Base-by-base conservation (phyloP, 2,329 filamentous ascomycete species). In the Aspergillus neoniger region DNA sequence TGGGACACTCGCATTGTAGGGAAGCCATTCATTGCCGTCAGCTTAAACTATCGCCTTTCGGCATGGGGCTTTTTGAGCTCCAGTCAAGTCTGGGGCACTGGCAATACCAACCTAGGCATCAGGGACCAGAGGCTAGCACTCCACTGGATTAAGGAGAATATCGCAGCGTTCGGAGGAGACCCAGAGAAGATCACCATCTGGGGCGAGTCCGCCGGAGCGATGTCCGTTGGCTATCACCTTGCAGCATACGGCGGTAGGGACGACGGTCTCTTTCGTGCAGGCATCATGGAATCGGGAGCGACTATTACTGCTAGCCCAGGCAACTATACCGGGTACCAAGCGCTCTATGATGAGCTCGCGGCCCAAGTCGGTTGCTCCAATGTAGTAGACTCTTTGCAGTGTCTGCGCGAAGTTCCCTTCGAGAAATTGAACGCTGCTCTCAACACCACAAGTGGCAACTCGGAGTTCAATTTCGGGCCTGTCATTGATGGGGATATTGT, bases 281-380 rank as follows among this genome's bases (percentile, higher is more conserved):
- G 77, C 2, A 84, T 87, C 30, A 73, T 79, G 43, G 73, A 86
- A 17, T 81, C 80, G 0, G 80, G 82, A 10, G 82, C 85, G 25
- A 81, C 83, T 7, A 80, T 86, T 10, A n/a, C 60, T 4, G 55
- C 67, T 78, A 83, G 51, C 69, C 78, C 48, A 55, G 67, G 69
- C 17, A 79, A 80, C 48, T 72, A 73, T 12, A 74, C 75, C 3
- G 72, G 69, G 14, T 80, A 67, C 30, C 70, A 71, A 55, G 59
- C 83, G 0, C 77, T 86, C 4, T 92, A 91, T 69, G 81, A 91
- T 68, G 75, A 77, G 0, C 83, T 92, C 3, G 85, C 88, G 6
- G 67, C 74, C 2, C 78, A 80, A 28, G 86, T 85, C 0, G 87
- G 81, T 51, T 95, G 91, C 76, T 76, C 80, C 1, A 71, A 78